Evolutionary conservation across 768 basidiomycete genomes (phyloP).

Genomic region (Leccinum arenicola): DNA sequence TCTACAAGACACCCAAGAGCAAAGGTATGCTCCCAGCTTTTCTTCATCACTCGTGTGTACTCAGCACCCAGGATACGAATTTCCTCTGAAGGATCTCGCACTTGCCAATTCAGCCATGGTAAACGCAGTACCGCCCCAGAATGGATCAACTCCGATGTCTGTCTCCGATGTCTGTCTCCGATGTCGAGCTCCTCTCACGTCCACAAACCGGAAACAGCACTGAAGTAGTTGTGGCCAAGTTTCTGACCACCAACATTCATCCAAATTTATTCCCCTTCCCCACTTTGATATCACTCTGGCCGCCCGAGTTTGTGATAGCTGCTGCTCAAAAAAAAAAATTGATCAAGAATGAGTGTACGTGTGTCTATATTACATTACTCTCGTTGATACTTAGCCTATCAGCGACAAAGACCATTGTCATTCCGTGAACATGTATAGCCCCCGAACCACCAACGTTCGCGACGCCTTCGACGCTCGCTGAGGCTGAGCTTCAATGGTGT

Average conservation of each 20-base stretch:
- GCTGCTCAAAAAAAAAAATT: slow-evolving; percentile 63
- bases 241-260: slow-evolving; percentile 27
- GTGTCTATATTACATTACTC: slow-evolving; percentile 19
- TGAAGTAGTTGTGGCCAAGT: slow-evolving; percentile 37
- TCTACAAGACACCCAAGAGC: slow-evolving; percentile 69
- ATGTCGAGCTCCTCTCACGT: slow-evolving; percentile 71
- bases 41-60: not conserved
- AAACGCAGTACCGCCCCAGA: slow-evolving; percentile 91
- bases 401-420: slow-evolving; percentile 53
- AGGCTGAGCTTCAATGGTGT: slow-evolving; percentile 74
- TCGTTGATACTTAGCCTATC: slow-evolving; percentile 5
- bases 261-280: no score
- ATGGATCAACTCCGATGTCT: slow-evolving; percentile 96
- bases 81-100: slow-evolving; percentile 76
- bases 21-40: slow-evolving; percentile 56
- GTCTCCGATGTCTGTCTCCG: slow-evolving; percentile 69
- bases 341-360: slow-evolving; percentile 60
- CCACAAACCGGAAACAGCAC: slow-evolving; percentile 59
- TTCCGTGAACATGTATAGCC: slow-evolving; percentile 50
- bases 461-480: slow-evolving; percentile 70
- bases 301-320: slow-evolving; percentile 57
- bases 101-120: slow-evolving; percentile 80
- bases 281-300: no score
- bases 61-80: slow-evolving; percentile 60
- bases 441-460: slow-evolving; percentile 53